These are phyloP conservation scores for Spathaspora girioi DNA, from an alignment of 805 yeast genomes.

Conservation along the genomic window DNA sequence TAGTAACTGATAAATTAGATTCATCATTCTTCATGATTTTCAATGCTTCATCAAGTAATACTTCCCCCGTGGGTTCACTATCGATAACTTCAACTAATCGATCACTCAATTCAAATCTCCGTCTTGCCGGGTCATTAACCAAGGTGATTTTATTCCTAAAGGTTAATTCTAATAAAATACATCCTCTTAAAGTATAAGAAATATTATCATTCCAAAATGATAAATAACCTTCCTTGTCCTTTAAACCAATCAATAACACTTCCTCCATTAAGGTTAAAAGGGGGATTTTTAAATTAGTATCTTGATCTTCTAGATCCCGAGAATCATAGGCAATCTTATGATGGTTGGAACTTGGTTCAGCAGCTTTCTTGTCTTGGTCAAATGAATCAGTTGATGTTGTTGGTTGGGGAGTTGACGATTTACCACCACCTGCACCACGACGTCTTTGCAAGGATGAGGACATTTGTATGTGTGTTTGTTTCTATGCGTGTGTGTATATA, in stretches of 20 bases:
- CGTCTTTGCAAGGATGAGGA: slow-evolving; percentile 67
- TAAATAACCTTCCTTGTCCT: slow-evolving; percentile 92
- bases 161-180: slow-evolving; percentile 88
- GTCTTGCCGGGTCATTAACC: slow-evolving; percentile 88
- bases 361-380: slow-evolving; percentile 18
- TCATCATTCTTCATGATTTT: slow-evolving; percentile 85
- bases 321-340: slow-evolving; percentile 84
- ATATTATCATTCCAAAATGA: slow-evolving; percentile 98
- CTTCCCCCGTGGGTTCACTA: slow-evolving; percentile 88
- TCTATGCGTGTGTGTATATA: too few species aligned
- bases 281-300: slow-evolving; percentile 48
- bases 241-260: slow-evolving; percentile 85
- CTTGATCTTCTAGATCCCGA: slow-evolving; percentile 46
- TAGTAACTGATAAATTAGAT: slow-evolving; percentile 69
- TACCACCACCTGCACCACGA: slow-evolving; percentile 59
- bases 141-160: slow-evolving; percentile 84
- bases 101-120: slow-evolving; percentile 84
- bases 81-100: slow-evolving; percentile 85
- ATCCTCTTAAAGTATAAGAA: slow-evolving; percentile 92
- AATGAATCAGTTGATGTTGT: slow-evolving; percentile 15
- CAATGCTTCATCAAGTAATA: slow-evolving; percentile 87
- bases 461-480: slow-evolving; percentile 5
- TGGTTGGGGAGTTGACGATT: slow-evolving; percentile 17
- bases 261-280: slow-evolving; percentile 93
- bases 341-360: slow-evolving; percentile 4